Evolutionary conservation across 768 basidiomycete species (phyloP).

Genomic region (Amanita pallidorosea): DNA sequence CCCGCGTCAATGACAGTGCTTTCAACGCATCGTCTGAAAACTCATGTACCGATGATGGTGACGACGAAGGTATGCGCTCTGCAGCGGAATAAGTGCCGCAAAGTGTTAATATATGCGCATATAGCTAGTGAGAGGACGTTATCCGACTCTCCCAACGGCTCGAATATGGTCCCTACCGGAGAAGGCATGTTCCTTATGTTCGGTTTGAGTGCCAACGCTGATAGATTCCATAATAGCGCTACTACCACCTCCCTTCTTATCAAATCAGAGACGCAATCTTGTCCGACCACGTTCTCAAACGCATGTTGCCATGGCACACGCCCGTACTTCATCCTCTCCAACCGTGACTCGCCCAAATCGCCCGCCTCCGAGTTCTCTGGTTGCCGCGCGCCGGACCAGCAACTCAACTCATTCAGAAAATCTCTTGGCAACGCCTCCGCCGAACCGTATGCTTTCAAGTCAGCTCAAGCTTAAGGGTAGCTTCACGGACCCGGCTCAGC

Average conservation of each 20-base stretch:
- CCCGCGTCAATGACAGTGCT: conserved; percentile 49
- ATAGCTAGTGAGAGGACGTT: conserved; percentile 41
- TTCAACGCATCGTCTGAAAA: conserved; percentile 47
- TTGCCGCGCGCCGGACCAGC: conserved; percentile 21
- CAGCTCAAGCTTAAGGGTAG: conserved; percentile 60
- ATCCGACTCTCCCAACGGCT: conserved; percentile 38
- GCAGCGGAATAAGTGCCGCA: conserved; percentile 9
- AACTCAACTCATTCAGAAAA: conserved; percentile 21
- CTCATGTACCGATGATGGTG: conserved; percentile 37
- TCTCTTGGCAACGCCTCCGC: conserved; percentile 56
- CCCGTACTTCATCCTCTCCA: conserved; percentile 26
- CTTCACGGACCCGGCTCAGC: conserved; percentile 59
- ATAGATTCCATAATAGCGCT: conserved; percentile 27
- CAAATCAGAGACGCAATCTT: conserved; percentile 26
- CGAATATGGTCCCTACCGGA: conserved; percentile 33
- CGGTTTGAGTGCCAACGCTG: conserved; percentile 2
- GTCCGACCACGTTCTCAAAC: conserved; percentile 53
- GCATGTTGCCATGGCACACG: conserved; percentile 28
- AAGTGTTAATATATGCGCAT: conserved; percentile 27
- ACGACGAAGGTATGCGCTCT: conserved; percentile 33
- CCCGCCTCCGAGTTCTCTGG: conserved; percentile 19
- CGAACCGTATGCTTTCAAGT: conserved; percentile 40
- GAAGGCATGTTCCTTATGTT: conserved; percentile 27
- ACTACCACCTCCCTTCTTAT: conserved; percentile 49
- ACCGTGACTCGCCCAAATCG: conserved; percentile 18